Evolutionary conservation across 2,329 filamentous ascomycete genomes (phyloP).

Genomic region (Alternaria gaisen): DNA sequence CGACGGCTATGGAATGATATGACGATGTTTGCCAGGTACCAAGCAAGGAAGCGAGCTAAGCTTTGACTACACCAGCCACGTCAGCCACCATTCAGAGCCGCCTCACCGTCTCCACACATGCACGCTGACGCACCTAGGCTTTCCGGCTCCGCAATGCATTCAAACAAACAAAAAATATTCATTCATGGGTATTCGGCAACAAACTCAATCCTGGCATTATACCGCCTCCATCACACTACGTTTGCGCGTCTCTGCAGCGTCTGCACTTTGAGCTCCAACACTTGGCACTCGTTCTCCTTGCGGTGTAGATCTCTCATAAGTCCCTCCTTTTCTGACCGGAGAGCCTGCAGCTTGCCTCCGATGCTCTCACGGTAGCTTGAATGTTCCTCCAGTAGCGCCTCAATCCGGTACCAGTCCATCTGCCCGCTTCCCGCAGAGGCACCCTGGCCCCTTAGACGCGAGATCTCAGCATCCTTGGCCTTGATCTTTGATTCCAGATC

Average conservation of each 20-base stretch:
- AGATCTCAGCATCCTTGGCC: slow-evolving; percentile 42
- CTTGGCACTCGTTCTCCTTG: slow-evolving; percentile 52
- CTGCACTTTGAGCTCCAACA: slow-evolving; percentile 49
- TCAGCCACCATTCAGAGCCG: slow-evolving; percentile 9
- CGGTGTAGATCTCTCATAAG: slow-evolving; percentile 51
- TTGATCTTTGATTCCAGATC: slow-evolving; percentile 43
- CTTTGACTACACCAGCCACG: slow-evolving; percentile 14
- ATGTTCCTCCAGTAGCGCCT: slow-evolving; percentile 53
- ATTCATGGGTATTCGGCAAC: slow-evolving; percentile 2
- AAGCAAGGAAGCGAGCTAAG: slow-evolving; percentile 23
- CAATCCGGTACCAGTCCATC: slow-evolving; percentile 47
- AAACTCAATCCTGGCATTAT: background rate
- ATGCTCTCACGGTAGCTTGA: slow-evolving; percentile 50
- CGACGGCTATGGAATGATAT: slow-evolving; percentile 11
- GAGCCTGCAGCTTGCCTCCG: slow-evolving; percentile 48
- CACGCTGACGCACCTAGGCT: background rate
- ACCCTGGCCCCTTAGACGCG: slow-evolving; percentile 24
- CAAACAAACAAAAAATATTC: background rate
- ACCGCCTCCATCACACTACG: slow-evolving; percentile 15
- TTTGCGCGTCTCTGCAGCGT: slow-evolving; percentile 39
- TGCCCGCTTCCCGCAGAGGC: slow-evolving; percentile 11
- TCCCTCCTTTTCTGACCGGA: slow-evolving; percentile 53
- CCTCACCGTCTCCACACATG: slow-evolving; percentile 4
- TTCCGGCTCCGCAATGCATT: background rate
- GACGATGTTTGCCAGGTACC: slow-evolving; percentile 26